Evolutionary conservation across 2,329 filamentous ascomycete genomes (phyloP), one percentile per base, ranked within the genome.

Genomic region (Xylaria sp.): DNA sequence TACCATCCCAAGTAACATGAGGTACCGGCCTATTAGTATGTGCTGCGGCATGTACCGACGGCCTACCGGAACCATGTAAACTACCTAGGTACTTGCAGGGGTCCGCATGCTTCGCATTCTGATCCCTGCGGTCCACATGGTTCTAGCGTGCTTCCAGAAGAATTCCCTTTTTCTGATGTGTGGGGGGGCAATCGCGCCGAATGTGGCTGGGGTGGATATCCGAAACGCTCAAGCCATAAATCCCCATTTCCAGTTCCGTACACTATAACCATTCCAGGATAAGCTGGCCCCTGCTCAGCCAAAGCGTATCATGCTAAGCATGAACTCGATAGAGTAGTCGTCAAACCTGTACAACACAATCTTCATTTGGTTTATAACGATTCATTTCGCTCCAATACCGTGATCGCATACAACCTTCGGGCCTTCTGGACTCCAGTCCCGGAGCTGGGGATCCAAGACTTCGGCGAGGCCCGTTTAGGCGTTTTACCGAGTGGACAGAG

Each of bases 131-230:
- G 1, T 18, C 63, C 69, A 71, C 66, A 71, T 72, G 66, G 55
- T 72, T 72, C 71, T 71, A 72, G 71, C 60, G 71, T 44, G 56
- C 57, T 72, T 72, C 71, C 34, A 72, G 71, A 72, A 72, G 20
- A 51, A 46, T 48, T 64, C 50, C 56, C 25, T 37, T 59, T 63
- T 44, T 31, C 6, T 12, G 28, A 28, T 28, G 4, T 23, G 44
- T 48, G 60, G 41, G 60, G 41, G 51, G 51, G 13, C 51, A 50
- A 37, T 51, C 2, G 12, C 25, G 7, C 44, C 44, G 57, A 48
- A 39, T 63, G 58, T 59, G 66, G 61, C 65, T 51, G 44, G 39
- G 28, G 41, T 8, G 7, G 8, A 12, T 13, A 25, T 4, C 28
- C 13, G 12, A 28, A 37, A 46, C n/a, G 41, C 39, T 39, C 60